These are phyloP conservation scores for Leptodermis oblonga DNA, from an alignment of 257 asterid species.

Conservation along the genomic window DNA sequence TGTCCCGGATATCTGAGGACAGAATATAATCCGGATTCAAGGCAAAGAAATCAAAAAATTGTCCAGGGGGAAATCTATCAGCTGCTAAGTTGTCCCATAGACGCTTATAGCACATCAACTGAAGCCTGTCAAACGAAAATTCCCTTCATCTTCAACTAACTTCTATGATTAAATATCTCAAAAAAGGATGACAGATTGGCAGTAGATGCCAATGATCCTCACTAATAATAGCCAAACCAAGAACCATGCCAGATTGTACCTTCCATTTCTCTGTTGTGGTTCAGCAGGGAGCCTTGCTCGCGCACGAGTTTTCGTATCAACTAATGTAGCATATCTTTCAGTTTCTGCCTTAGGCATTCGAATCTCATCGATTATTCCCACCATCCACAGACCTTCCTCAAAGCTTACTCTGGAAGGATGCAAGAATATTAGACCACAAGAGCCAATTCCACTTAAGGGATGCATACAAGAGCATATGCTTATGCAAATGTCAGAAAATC, in stretches of 20 bases:
- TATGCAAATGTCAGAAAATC: neutral
- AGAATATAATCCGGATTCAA: conserved; percentile 57
- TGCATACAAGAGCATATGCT: no score
- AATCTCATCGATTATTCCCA: conserved; percentile 84
- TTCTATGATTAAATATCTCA: neutral
- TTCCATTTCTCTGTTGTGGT: conserved; percentile 86
- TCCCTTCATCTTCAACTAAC: neutral
- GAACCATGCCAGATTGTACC: conserved; percentile 33
- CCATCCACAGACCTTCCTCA: conserved; percentile 85
- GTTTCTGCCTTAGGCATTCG: conserved; percentile 52
- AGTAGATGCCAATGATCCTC: no score
- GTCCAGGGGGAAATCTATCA: conserved; percentile 48
- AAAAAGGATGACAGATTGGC: no score
- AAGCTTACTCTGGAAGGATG: conserved; percentile 58
- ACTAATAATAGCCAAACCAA: neutral
- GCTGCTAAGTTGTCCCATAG: conserved; percentile 81
- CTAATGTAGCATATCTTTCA: conserved; percentile 49
- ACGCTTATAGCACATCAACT: conserved; percentile 86
- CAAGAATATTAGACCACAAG: conserved; percentile 23
- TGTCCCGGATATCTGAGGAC: conserved; percentile 56
- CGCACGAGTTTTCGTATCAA: conserved; percentile 86
- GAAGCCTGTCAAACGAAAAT: conserved; percentile 59
- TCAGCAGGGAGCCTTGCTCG: conserved; percentile 64
- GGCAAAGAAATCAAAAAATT: conserved; percentile 70
- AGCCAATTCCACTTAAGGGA: no score